Conservation (phyloP, 2,329 filamentous ascomycete species). For the Fusarium musae region DNA sequence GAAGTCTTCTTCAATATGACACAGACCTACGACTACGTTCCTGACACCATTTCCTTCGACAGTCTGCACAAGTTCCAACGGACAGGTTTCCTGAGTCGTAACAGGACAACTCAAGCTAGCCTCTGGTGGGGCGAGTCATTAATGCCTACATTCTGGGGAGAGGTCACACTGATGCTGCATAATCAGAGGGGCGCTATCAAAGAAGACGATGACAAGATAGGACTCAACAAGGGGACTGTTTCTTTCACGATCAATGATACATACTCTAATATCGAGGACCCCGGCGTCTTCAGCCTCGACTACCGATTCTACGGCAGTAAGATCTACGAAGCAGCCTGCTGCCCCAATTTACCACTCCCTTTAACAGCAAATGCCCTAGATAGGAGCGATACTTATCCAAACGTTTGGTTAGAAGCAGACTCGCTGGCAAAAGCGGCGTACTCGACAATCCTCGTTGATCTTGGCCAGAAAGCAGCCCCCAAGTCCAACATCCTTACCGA, state of each 20-base stretch:
- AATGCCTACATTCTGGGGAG: neutral
- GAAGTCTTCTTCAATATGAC: neutral
- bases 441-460: neutral
- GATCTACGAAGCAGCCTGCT: neutral
- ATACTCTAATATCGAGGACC: rapidly evolving
- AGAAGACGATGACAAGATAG: neutral
- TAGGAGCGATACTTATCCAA: neutral
- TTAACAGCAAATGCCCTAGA: neutral
- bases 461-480: neutral
- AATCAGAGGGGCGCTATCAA: neutral
- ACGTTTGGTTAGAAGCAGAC: neutral
- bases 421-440: neutral
- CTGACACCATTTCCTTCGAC: neutral
- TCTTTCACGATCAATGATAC: neutral
- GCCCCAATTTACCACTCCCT: rapidly evolving
- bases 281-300: neutral
- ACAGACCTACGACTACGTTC: neutral
- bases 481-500: neutral
- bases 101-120: neutral
- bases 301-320: neutral
- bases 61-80: neutral
- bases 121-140: neutral
- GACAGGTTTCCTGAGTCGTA: neutral
- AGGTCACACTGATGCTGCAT: neutral
- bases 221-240: neutral